Evolutionary conservation across 148 eudicot species (phyloP).

Genomic region (Linanthus parryae): DNA sequence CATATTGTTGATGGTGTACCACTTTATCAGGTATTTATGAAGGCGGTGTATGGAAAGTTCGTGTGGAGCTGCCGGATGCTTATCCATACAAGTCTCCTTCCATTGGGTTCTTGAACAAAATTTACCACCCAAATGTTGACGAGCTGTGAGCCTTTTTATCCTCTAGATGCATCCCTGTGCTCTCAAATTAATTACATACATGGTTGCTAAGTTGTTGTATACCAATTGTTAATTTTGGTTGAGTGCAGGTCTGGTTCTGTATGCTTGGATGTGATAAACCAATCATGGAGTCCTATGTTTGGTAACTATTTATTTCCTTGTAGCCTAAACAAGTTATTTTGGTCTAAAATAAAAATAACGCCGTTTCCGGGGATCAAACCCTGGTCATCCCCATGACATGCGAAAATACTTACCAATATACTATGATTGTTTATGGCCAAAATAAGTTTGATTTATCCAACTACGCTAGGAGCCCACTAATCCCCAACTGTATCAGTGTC

Average conservation of each 20-base stretch:
- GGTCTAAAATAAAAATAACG: no score
- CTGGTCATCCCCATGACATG: no score
- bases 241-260: slow-evolving; percentile 63
- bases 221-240: slow-evolving; percentile 1
- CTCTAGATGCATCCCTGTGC: no score
- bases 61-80: slow-evolving; percentile 70
- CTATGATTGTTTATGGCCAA: no score
- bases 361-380: no score
- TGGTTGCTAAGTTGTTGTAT: not conserved
- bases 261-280: slow-evolving; percentile 78
- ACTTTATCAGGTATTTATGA: slow-evolving; percentile 51
- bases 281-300: slow-evolving; percentile 86
- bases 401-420: no score
- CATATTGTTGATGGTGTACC: not conserved
- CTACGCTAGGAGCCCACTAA: no score
- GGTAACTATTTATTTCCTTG: slow-evolving; percentile 28
- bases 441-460: no score
- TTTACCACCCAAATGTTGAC: slow-evolving; percentile 73
- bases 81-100: slow-evolving; percentile 75
- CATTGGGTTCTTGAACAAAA: slow-evolving; percentile 66
- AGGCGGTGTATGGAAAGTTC: slow-evolving; percentile 67
- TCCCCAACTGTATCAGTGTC: no score
- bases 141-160: slow-evolving; percentile 56
- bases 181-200: not conserved
- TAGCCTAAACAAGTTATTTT: no score